phyloP scores from a whole-genome alignment of 306 rosid species.

The Prosopis cineraria region DNA sequence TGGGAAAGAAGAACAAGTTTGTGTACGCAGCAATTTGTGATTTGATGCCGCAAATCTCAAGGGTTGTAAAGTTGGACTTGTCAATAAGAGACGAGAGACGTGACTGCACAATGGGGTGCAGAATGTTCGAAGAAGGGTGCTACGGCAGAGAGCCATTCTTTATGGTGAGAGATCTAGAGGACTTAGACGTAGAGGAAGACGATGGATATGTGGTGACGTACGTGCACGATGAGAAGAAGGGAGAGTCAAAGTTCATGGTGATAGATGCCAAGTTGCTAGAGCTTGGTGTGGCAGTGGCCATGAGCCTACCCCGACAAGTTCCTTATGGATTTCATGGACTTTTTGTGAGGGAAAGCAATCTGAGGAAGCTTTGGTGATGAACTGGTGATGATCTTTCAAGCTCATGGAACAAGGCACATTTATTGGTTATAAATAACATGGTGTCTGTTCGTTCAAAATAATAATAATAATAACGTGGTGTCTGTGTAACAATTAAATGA shows the following conservation, averaged over 20 bases:
- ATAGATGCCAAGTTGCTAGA: constrained; percentile 83
- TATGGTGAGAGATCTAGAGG: constrained; percentile 47
- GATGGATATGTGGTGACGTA: constrained; percentile 75
- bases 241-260: constrained; percentile 73
- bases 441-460: no score
- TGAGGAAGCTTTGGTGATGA: constrained; percentile 20
- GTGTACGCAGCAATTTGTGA: constrained; percentile 80
- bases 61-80: constrained; percentile 81
- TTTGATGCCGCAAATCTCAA: constrained; percentile 84
- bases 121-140: constrained; percentile 68
- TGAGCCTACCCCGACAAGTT: constrained; percentile 75
- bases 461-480: no score
- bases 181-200: constrained; percentile 51
- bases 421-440: no score
- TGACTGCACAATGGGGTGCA: constrained; percentile 59
- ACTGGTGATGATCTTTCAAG: no score
- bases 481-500: no score
- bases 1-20: constrained; percentile 52
- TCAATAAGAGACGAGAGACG: constrained; percentile 42
- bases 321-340: constrained; percentile 90
- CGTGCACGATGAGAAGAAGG: constrained; percentile 68
- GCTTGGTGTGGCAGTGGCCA: constrained; percentile 66
- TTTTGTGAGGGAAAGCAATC: constrained; percentile 65
- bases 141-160: no score
- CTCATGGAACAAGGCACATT: neutral